These are phyloP conservation scores for Acrocalymma vagum DNA, from an alignment of 2,329 filamentous ascomycete species.

Conservation along the genomic window DNA sequence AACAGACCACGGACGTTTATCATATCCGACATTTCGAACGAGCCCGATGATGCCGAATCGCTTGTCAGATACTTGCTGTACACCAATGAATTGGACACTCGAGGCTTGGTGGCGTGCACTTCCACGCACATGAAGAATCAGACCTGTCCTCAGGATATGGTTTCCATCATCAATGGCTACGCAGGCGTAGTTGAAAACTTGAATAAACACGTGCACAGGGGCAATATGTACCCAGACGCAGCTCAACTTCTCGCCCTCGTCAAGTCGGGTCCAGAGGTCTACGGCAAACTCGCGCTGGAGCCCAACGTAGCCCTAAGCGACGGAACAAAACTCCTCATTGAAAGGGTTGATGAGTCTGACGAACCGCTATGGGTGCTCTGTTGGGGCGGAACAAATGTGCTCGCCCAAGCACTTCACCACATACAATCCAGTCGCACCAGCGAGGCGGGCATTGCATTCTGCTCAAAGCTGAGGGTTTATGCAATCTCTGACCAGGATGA, in stretches of 20 bases:
- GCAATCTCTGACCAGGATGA: constrained; percentile 67
- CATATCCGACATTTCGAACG: constrained; percentile 40
- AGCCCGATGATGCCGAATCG: constrained; percentile 40
- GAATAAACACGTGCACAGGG: constrained; percentile 53
- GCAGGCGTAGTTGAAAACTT: constrained; percentile 49
- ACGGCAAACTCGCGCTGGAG: too few species aligned
- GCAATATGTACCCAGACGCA: constrained; percentile 52
- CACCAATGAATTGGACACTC: constrained; percentile 38
- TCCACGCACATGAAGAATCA: constrained; percentile 41
- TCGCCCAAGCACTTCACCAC: constrained; percentile 56
- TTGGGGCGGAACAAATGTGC: constrained; percentile 61
- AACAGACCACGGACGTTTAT: constrained; percentile 41
- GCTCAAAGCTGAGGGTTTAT: constrained; percentile 29
- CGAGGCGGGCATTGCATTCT: constrained; percentile 24
- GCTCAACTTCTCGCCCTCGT: too few species aligned
- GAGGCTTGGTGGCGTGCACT: constrained; percentile 39
- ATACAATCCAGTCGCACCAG: constrained; percentile 33
- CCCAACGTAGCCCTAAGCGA: too few species aligned
- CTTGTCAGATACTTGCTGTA: constrained; percentile 38
- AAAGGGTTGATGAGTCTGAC: constrained; percentile 35
- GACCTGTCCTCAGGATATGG: constrained; percentile 30
- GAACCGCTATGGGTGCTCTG: constrained; percentile 58
- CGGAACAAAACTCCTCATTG: too few species aligned
- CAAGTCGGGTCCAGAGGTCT: too few species aligned
- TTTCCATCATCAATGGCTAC: constrained; percentile 32